phyloP scores from a whole-genome alignment of 257 asterid genomes.

The Thymus mandschuricus region DNA sequence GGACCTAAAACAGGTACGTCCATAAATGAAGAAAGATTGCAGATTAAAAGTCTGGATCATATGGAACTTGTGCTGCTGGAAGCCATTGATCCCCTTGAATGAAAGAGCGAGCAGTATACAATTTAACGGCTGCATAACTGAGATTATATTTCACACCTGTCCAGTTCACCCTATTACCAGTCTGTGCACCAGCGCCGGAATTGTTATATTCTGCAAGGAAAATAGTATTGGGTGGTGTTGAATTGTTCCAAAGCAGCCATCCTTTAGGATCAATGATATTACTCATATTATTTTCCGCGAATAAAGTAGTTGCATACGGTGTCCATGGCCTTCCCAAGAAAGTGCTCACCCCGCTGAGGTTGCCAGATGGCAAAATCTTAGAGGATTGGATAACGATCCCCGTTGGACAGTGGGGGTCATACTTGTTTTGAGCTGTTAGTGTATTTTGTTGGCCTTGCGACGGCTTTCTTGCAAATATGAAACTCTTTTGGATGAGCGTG shows the following conservation, averaged over 20 bases:
- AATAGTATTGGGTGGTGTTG: conserved; percentile 28
- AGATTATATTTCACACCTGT: conserved; percentile 21
- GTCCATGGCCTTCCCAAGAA: conserved; percentile 49
- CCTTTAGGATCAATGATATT: conserved; percentile 33
- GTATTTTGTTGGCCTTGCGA: conserved; percentile 26
- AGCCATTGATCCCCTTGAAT: conserved; percentile 24
- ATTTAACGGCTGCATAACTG: background rate
- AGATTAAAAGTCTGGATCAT: background rate
- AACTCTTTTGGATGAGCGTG: conserved; percentile 40
- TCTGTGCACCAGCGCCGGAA: conserved; percentile 32
- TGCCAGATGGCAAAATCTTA: conserved; percentile 24
- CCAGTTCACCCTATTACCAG: conserved; percentile 34
- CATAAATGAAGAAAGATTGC: background rate
- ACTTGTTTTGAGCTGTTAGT: conserved; percentile 38
- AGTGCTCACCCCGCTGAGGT: conserved; percentile 27
- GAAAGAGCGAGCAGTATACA: conserved; percentile 22
- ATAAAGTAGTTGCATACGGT: conserved; percentile 26
- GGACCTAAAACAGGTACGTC: background rate
- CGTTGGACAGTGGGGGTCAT: background rate
- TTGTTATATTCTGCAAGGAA: conserved; percentile 39
- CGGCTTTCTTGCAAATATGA: conserved; percentile 36
- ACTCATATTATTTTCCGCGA: conserved; percentile 23
- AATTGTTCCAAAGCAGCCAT: conserved; percentile 31
- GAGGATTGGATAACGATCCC: conserved; percentile 40
- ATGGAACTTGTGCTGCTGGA: background rate